These are phyloP conservation scores for Oryza coarctata DNA, from an alignment of 176 grass and related monocot species.

Conservation along the genomic window DNA sequence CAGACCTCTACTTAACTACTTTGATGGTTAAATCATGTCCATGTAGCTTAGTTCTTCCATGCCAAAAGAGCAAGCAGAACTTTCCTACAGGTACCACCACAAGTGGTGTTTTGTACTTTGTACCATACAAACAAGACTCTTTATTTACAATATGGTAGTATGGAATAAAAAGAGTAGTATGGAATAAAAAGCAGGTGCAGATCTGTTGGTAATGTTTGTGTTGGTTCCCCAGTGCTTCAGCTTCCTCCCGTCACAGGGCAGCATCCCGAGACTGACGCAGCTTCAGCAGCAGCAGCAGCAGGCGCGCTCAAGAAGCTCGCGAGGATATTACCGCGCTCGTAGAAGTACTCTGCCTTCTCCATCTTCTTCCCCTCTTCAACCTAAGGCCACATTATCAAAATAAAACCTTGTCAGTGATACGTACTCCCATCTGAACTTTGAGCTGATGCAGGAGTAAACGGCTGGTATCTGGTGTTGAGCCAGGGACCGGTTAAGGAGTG, in stretches of 20 bases:
- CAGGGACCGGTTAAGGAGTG: too few species aligned
- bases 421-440: not conserved
- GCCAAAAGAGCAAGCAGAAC: not conserved
- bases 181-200: not conserved
- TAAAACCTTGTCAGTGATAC: not conserved
- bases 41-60: not conserved
- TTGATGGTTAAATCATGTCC: not conserved
- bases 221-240: not conserved
- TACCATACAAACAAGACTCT: not conserved
- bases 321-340: slow-evolving; percentile 72
- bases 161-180: not conserved
- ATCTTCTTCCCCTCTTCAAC: slow-evolving; percentile 57
- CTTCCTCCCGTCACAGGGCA: slow-evolving; percentile 46
- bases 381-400: not conserved
- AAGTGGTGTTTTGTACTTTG: not conserved
- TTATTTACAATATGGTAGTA: not conserved
- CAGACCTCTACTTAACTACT: not conserved
- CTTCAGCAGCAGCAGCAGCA: not conserved
- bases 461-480: too few species aligned
- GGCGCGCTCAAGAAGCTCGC: slow-evolving; percentile 49
- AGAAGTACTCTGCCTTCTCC: slow-evolving; percentile 60
- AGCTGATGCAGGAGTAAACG: too few species aligned
- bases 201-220: not conserved
- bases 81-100: not conserved
- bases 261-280: slow-evolving; percentile 20